Conservation (phyloP, 1,284 basidiomycete species). For the Melampsora americana region DNA sequence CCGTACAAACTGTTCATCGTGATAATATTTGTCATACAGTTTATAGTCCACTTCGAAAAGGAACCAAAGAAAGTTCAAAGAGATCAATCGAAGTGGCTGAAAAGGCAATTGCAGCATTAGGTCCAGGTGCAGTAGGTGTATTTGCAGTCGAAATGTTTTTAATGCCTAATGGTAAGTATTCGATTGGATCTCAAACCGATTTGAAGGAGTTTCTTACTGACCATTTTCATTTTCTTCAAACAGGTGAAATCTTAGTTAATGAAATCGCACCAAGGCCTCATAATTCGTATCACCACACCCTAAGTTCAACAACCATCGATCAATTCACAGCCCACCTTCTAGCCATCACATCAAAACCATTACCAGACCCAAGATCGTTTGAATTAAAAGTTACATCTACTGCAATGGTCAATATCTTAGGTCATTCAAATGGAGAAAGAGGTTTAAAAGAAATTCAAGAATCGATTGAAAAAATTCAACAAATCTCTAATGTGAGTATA, state of each 20-base stretch:
- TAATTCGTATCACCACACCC: constrained; percentile 99
- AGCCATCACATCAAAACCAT: constrained; percentile 84
- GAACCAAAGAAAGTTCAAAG: constrained; percentile 60
- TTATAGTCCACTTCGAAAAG: constrained; percentile 71
- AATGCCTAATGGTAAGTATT: constrained; percentile 71
- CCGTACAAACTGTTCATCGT: constrained; percentile 92
- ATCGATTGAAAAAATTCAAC: constrained; percentile 62
- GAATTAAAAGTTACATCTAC: constrained; percentile 79
- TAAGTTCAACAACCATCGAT: constrained; percentile 91
- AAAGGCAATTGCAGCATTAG: constrained; percentile 71
- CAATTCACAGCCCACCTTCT: constrained; percentile 98
- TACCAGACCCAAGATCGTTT: constrained; percentile 69
- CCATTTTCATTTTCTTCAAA: background rate
- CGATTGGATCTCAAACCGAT: background rate
- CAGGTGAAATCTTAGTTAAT: constrained; percentile 80
- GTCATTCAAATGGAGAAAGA: constrained; percentile 59
- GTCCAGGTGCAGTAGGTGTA: constrained; percentile 74
- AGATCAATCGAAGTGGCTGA: constrained; percentile 75
- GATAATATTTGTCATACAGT: constrained; percentile 92
- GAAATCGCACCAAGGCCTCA: constrained; percentile 99
- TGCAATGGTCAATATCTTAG: constrained; percentile 94
- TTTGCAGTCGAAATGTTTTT: constrained; percentile 99
- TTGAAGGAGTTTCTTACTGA: background rate
- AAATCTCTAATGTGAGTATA: constrained; percentile 71
- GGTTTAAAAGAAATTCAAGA: constrained; percentile 63